Base-by-base conservation (phyloP, 2,329 filamentous ascomycete genomes). In the Penicillium freii region DNA sequence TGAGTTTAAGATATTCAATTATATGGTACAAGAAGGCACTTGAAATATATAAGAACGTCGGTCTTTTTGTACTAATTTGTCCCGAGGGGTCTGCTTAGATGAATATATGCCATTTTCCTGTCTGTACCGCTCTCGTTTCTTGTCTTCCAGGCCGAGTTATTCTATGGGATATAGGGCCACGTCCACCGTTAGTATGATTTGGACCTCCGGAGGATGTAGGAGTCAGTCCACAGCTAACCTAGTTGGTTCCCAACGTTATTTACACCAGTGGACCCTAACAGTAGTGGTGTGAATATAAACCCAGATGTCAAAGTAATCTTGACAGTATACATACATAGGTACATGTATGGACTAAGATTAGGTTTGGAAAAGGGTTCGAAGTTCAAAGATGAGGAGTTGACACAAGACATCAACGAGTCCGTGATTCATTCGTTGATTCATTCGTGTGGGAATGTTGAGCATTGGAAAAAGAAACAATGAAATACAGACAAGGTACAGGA, bases 401-500 rank as follows among this genome's bases (percentile, higher is more conserved):
- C 15, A 39, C 15, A 25, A 39, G 13, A 23, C 13, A 47, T 9
- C 31, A 48, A 27, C 9, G 11, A 42, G 29, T 34, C 15, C 19
- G 21, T 54, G 21, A 36, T 50, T 42, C 19, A 54, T 49, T 54
- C 36, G 10, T 46, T 21, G 11, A 33, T 42, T 34, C 19, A 51
- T 43, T 55, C 23, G 11, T 25, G 21, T 50, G 21, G 19, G 11
- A 21, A 55, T 19, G 25, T 36, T 21, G 27, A 33, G 29, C 34
- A 34, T 38, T 25, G 40, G 19, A 47, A 44, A 25, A 47, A 44
- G 44, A 38, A 42, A 45, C 27, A 38, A 34, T 58, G 58, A 54
- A 29, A 62, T 54, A 61, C 63, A 66, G 45, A 52, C 58, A 43
- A 51, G 11, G 43, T 53, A 51, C 49, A 45, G 51, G 49, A 56